Evolutionary conservation across 179 eudicot genomes (phyloP), one percentile per base, ranked within the genome.

Genomic region (Beta lomatogona): DNA sequence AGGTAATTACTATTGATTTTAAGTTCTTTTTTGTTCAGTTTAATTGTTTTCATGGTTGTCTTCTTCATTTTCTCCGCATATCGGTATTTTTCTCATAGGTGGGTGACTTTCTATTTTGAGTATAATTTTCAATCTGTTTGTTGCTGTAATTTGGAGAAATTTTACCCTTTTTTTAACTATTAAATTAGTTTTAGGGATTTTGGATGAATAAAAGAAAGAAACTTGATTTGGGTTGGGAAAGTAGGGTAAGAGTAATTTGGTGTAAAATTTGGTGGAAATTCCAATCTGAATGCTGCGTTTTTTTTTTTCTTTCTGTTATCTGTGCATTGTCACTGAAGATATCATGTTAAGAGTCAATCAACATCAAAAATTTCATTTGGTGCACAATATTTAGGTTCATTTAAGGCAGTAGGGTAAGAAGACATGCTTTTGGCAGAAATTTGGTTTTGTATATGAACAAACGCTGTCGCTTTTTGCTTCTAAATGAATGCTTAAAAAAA

Each of bases 51-150:
- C 76, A 86, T 90, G 83, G 88, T 91, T 84, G 86, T 86, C 55
- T 94, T 91, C 85, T 91, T 91, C 87, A 83, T 93, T 48, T 88
- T 87, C 76, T 86, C 98, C 73, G 84, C 95, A 11, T 93, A 88
- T 85, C 87, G 93, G 68, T 90, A 93, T 87, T 92, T 95, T 88
- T 87, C 91, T 78, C 87, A 63, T 80, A 93, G 99, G 99, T n/a
- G n/a, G n/a, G n/a, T 96, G 28, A 55, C 10, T 81, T 70, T 67
- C 9, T 14, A 9, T 44, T 25, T 58, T 65, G 64, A 36, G 64
- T 31, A 0, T 31, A 31, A 18, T 80, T 65, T 25, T 73, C 52
- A 71, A 11, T n/a, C 44, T 72, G 45, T 19, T 45, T 4, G 21
- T 36, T 73, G 67, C 21, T 69, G 58, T 55, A 28, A 28, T 54